These are phyloP conservation scores for Colletotrichum aenigma DNA, from an alignment of 2,329 filamentous ascomycete species.

Conservation along the genomic window DNA sequence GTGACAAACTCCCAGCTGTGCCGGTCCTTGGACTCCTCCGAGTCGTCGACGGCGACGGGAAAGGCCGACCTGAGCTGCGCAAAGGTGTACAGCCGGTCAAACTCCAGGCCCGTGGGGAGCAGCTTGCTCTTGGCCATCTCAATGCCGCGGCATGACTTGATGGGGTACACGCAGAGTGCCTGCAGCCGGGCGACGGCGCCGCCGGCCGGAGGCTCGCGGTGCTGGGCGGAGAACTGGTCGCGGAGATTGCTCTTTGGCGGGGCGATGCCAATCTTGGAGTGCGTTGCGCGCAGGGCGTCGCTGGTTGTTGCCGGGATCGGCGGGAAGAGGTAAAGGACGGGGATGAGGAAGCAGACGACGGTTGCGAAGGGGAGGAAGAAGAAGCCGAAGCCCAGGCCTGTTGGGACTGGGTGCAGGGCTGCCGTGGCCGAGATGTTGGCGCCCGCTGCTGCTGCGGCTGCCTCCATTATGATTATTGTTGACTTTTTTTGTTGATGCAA, in stretches of 20 bases:
- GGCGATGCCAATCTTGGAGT: slow-evolving; percentile 50
- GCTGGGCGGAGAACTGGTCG: slow-evolving; percentile 21
- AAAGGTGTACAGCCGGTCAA: slow-evolving; percentile 84
- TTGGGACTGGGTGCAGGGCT: not conserved
- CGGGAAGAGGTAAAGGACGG: slow-evolving; percentile 59
- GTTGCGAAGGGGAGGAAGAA: slow-evolving; percentile 48
- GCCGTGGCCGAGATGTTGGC: not conserved
- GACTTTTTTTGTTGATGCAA: not conserved
- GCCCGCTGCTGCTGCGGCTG: not conserved
- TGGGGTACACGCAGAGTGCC: slow-evolving; percentile 79
- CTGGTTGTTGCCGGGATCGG: slow-evolving; percentile 56
- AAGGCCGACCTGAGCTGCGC: slow-evolving; percentile 66
- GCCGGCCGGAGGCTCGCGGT: slow-evolving; percentile 15
- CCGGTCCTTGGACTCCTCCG: slow-evolving; percentile 40
- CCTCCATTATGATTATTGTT: not conserved
- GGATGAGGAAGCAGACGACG: slow-evolving; percentile 54
- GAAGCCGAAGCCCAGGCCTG: slow-evolving; percentile 26
- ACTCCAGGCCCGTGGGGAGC: slow-evolving; percentile 72
- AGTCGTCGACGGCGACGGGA: slow-evolving; percentile 39
- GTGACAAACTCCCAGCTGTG: slow-evolving; percentile 75
- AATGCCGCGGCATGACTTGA: slow-evolving; percentile 82
- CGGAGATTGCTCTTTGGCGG: slow-evolving; percentile 41
- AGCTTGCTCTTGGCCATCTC: slow-evolving; percentile 71
- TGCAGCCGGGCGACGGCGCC: slow-evolving; percentile 40
- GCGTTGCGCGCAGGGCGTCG: slow-evolving; percentile 60